A percentile compares a stretch with the other conserved stretches of the same genome.
Evolutionary conservation across 257 asterid genomes (phyloP).

Genomic region (Cinchona pubescens): DNA sequence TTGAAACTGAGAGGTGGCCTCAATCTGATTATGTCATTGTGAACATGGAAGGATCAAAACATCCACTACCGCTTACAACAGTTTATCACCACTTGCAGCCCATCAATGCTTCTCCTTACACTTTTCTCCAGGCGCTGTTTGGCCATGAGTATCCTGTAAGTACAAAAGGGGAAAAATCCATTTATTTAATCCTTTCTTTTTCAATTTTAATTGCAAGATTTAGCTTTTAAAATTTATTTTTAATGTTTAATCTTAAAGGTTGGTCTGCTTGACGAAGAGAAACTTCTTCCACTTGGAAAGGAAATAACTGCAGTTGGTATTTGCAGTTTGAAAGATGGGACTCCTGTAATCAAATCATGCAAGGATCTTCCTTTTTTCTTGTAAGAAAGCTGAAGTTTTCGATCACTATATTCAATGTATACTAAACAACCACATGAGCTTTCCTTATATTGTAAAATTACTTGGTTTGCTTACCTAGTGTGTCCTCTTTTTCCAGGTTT

Average conservation of each 20-base stretch:
- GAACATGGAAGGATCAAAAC: conserved; percentile 84
- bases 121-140: conserved; percentile 78
- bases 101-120: conserved; percentile 58
- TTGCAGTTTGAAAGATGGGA: conserved; percentile 58
- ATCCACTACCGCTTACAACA: conserved; percentile 74
- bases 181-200: conserved; percentile 2
- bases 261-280: conserved; percentile 83
- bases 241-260: conserved; percentile 41
- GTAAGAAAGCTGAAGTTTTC: conserved; percentile 48
- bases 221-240: neutral
- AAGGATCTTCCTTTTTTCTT: conserved; percentile 77
- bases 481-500: neutral
- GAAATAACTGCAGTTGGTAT: conserved; percentile 77
- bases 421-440: neutral
- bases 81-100: conserved; percentile 73
- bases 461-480: neutral
- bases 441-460: neutral
- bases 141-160: conserved; percentile 91
- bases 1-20: conserved; percentile 57
- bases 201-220: neutral
- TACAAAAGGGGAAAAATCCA: conserved; percentile 16
- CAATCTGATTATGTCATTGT: conserved; percentile 60
- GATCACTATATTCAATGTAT: neutral
- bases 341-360: conserved; percentile 68
- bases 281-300: conserved; percentile 80